Conservation (phyloP, 2,329 filamentous ascomycete species). For the Emergomyces africanus region DNA sequence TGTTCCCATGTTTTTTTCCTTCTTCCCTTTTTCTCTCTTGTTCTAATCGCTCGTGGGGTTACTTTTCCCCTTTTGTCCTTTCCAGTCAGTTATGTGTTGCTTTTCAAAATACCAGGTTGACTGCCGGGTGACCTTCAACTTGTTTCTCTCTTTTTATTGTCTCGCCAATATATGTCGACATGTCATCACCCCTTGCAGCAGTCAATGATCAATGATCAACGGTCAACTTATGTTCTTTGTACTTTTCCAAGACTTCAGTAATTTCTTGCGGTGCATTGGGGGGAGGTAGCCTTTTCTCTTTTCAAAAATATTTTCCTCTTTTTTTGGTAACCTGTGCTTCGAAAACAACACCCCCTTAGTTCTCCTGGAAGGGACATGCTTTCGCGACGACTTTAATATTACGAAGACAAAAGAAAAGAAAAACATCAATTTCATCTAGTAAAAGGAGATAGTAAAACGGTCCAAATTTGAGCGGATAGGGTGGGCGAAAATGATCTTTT, state of each 20-base stretch:
- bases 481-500: too few species aligned
- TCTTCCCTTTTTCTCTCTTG: background rate
- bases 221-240: background rate
- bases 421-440: background rate
- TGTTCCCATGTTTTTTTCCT: background rate
- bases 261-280: background rate
- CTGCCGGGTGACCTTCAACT: background rate
- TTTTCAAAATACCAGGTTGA: background rate
- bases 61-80: background rate
- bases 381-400: background rate
- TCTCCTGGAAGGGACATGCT: background rate
- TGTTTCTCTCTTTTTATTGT: background rate
- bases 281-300: background rate
- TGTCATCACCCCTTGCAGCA: background rate
- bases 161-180: background rate
- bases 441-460: background rate
- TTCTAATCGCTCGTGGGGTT: background rate
- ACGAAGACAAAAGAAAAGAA: background rate
- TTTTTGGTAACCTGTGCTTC: background rate
- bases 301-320: background rate
- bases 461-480: too few species aligned
- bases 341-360: background rate
- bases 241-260: background rate
- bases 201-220: background rate
- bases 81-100: background rate